A percentile compares a stretch with the other conserved stretches of the same genome.
phyloP scores from a whole-genome alignment of 2,329 filamentous ascomycete species.

The Lecanoromycetidae sp. region DNA sequence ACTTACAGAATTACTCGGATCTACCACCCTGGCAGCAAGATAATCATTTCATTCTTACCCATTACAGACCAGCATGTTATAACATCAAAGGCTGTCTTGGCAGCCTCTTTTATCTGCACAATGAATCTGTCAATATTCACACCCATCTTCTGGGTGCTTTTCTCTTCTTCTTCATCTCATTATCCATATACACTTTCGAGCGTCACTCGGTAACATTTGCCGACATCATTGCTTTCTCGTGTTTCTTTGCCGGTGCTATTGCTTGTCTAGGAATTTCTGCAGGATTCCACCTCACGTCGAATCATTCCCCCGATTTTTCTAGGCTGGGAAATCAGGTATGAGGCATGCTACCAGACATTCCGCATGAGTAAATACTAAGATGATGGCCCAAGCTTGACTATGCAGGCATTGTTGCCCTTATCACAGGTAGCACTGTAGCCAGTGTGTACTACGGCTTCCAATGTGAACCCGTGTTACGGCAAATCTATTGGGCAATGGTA shows the following conservation, averaged over 20 bases:
- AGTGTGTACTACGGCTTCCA: conserved; percentile 79
- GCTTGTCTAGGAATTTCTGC: conserved; percentile 69
- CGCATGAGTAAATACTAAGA: conserved; percentile 49
- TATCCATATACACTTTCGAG: conserved; percentile 37
- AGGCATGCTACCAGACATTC: no score
- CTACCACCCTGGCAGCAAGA: conserved; percentile 46
- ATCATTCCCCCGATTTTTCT: conserved; percentile 68
- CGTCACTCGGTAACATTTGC: conserved; percentile 27
- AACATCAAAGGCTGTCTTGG: conserved; percentile 46
- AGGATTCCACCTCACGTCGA: conserved; percentile 71
- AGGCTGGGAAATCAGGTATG: neutral
- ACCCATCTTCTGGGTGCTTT: conserved; percentile 58
- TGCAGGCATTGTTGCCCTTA: conserved; percentile 80
- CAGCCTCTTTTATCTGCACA: conserved; percentile 52
- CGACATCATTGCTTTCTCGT: conserved; percentile 62
- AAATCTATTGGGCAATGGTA: conserved; percentile 64
- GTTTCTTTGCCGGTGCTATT: conserved; percentile 66
- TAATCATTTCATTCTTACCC: conserved; percentile 56
- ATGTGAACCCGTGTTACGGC: conserved; percentile 53
- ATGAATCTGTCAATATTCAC: conserved; percentile 61
- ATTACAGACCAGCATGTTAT: conserved; percentile 53
- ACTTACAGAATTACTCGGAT: conserved; percentile 40
- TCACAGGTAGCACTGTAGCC: conserved; percentile 83
- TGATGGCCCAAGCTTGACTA: conserved; percentile 74
- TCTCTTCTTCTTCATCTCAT: conserved; percentile 40